These are phyloP conservation scores for Xylariales sp. DNA, from an alignment of 2,329 filamentous ascomycete species.

Conservation along the genomic window DNA sequence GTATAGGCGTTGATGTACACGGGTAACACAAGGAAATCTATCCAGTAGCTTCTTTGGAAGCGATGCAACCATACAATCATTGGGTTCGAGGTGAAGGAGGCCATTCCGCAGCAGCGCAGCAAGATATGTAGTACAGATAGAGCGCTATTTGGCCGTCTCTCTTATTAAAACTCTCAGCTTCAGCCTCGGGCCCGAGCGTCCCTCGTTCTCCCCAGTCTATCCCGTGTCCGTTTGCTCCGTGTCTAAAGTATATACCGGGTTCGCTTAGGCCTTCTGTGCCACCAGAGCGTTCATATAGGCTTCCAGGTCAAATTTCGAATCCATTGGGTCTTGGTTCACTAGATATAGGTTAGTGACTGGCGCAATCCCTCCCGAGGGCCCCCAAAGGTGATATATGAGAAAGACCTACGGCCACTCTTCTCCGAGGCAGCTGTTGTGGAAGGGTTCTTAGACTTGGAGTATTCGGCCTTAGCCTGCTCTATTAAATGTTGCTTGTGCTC, in stretches of 20 bases:
- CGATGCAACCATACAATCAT: constrained; percentile 47
- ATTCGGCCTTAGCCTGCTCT: constrained; percentile 91
- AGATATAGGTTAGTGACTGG: constrained; percentile 37
- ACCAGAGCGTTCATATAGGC: constrained; percentile 76
- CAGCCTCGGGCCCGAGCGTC: constrained; percentile 32
- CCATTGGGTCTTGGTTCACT: constrained; percentile 81
- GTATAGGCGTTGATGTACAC: constrained; percentile 52
- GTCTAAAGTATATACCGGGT: constrained; percentile 31
- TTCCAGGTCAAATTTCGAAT: constrained; percentile 95
- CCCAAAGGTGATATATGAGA: constrained; percentile 29
- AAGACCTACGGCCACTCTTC: constrained; percentile 52
- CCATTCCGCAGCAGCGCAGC: constrained; percentile 30
- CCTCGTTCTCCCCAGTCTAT: constrained; percentile 43
- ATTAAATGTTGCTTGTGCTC: constrained; percentile 93
- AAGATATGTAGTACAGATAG: constrained; percentile 25
- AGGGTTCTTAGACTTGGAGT: constrained; percentile 77
- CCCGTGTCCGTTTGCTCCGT: constrained; percentile 44
- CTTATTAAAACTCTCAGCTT: constrained; percentile 31
- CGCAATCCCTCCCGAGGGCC: neutral
- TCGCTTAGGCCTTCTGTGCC: constrained; percentile 61
- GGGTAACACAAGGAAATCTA: constrained; percentile 50
- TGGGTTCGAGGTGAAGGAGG: constrained; percentile 30
- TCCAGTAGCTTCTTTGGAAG: constrained; percentile 43
- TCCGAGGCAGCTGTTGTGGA: constrained; percentile 45
- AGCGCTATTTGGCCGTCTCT: constrained; percentile 32